phyloP scores from a whole-genome alignment of 331 rosid genomes.

The Spiraea crenata region DNA sequence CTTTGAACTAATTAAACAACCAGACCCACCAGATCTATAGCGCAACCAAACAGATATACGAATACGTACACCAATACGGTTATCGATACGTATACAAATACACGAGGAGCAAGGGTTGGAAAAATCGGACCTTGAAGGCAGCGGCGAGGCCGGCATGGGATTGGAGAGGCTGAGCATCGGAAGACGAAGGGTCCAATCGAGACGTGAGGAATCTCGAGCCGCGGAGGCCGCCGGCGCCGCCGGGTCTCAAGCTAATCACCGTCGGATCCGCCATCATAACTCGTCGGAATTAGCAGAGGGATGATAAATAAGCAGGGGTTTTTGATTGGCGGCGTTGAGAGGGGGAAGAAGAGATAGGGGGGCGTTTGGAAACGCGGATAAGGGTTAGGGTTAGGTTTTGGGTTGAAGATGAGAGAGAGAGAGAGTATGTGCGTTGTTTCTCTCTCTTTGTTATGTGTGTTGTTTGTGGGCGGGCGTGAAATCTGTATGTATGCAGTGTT shows the following conservation, averaged over 20 bases:
- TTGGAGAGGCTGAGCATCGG: conserved; percentile 11
- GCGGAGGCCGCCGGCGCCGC: conserved; percentile 22
- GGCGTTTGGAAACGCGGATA: not conserved
- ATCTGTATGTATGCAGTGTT: conserved; percentile 21
- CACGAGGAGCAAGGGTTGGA: not conserved
- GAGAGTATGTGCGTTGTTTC: conserved; percentile 16
- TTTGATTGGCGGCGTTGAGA: not conserved
- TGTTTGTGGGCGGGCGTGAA: not conserved
- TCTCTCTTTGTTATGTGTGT: conserved; percentile 5
- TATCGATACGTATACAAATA: not conserved
- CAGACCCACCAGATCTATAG: not conserved
- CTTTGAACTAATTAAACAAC: not conserved
- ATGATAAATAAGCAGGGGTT: too few relatives aligned
- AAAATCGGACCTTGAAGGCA: conserved; percentile 18
- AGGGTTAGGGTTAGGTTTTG: conserved; percentile 19
- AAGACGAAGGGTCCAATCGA: conserved; percentile 12
- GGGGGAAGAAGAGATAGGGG: not conserved
- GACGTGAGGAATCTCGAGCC: not conserved
- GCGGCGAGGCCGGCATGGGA: conserved; percentile 5
- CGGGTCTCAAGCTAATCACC: conserved; percentile 27
- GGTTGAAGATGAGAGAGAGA: conserved; percentile 19
- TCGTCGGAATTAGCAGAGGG: not conserved
- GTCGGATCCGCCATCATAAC: conserved; percentile 26
- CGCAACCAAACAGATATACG: not conserved
- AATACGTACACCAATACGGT: too few relatives aligned